These are phyloP conservation scores for Tardiomyces depauwii DNA, from an alignment of 1,139 yeast species.

Conservation along the genomic window DNA sequence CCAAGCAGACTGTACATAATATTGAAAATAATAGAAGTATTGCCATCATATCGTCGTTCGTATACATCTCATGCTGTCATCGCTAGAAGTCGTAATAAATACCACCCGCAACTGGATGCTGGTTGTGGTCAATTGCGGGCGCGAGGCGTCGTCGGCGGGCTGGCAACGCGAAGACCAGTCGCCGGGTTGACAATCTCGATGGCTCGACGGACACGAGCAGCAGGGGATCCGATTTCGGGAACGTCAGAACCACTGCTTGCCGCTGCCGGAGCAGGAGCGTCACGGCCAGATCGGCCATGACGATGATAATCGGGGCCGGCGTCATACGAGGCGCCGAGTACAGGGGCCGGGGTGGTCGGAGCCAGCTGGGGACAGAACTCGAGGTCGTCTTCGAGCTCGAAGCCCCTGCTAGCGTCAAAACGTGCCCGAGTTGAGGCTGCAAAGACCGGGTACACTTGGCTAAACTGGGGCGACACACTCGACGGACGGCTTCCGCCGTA, in stretches of 20 bases:
- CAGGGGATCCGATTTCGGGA: constrained; percentile 3
- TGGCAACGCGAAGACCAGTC: constrained; percentile 55
- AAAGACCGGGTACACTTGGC: constrained; percentile 14
- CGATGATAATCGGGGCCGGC: background rate
- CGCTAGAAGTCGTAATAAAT: background rate
- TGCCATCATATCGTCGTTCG: background rate
- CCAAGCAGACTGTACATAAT: background rate
- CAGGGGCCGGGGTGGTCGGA: constrained; percentile 3
- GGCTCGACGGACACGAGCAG: constrained; percentile 28
- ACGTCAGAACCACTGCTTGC: background rate
- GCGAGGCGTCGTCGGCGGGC: constrained; percentile 26
- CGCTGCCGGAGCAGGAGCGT: constrained; percentile 1
- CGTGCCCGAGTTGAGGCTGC: constrained; percentile 3
- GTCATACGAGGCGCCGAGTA: background rate
- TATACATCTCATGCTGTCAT: background rate
- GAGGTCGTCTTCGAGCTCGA: constrained; percentile 58
- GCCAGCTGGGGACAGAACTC: constrained; percentile 53
- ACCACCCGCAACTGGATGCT: background rate
- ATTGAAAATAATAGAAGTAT: background rate
- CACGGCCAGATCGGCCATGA: constrained; percentile 1
- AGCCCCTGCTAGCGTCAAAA: constrained; percentile 54
- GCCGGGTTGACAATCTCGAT: constrained; percentile 71
- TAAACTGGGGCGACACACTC: constrained; percentile 21
- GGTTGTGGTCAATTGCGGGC: background rate
- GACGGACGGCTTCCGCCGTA: constrained; percentile 15